phyloP scores from a whole-genome alignment of 2,329 filamentous ascomycete species.

The Arthrinium puccinioides region DNA sequence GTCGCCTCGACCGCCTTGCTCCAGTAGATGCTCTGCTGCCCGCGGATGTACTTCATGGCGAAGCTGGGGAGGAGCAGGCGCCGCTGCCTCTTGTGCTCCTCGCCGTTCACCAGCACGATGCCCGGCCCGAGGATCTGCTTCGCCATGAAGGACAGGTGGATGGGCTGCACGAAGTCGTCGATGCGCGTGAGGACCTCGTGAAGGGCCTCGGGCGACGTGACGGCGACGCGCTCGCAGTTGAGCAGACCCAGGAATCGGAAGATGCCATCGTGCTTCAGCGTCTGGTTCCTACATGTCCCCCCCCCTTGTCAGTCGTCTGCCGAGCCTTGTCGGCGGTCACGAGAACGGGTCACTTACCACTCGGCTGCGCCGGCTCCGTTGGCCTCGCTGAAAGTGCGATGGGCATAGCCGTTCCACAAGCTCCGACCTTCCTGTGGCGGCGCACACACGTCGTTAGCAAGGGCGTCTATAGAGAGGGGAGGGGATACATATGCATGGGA shows the following conservation, averaged over 20 bases:
- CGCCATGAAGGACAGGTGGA: conserved; percentile 5
- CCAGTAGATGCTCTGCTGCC: conserved; percentile 14
- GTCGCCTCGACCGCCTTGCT: conserved; percentile 11
- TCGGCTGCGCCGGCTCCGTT: conserved; percentile 4
- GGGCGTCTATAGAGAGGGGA: too few species aligned
- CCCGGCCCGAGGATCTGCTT: conserved; percentile 9
- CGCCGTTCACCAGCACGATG: conserved; percentile 11
- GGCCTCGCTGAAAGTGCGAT: conserved; percentile 3
- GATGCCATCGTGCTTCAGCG: conserved; percentile 8
- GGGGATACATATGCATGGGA: neutral
- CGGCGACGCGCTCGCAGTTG: conserved; percentile 8
- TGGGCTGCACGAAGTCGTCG: conserved; percentile 12
- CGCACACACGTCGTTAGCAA: neutral
- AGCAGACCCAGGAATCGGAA: conserved; percentile 10
- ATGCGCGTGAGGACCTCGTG: conserved; percentile 7
- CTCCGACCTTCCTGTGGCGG: conserved; percentile 4
- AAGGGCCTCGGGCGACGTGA: conserved; percentile 8
- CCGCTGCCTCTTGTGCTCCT: conserved; percentile 14
- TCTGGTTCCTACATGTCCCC: neutral
- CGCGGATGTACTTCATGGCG: conserved; percentile 11
- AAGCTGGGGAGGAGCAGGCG: conserved; percentile 13
- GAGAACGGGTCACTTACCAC: neutral
- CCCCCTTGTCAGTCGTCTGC: neutral
- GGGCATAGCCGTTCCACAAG: conserved; percentile 7
- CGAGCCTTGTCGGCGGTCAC: neutral